These are phyloP conservation scores for Corchorus olitorius DNA, from an alignment of 345 rosid genomes.

Conservation along the genomic window DNA sequence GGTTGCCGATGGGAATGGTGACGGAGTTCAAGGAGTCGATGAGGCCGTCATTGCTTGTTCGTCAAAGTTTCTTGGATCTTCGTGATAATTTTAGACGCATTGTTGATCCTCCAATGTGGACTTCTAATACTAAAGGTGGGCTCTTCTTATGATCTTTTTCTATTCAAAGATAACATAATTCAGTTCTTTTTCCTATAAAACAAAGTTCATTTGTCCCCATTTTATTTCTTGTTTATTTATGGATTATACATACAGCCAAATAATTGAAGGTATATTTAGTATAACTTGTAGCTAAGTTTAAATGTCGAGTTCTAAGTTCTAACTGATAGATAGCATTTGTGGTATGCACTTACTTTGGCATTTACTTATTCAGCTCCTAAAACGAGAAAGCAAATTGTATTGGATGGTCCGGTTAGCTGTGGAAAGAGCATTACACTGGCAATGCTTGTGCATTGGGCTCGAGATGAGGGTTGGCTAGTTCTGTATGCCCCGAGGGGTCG, in stretches of 20 bases:
- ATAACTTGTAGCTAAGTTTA: background rate
- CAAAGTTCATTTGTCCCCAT: background rate
- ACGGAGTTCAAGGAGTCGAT: conserved; percentile 80
- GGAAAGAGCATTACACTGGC: conserved; percentile 94
- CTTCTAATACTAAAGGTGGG: conserved; percentile 54
- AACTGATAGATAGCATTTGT: background rate
- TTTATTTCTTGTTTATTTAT: background rate
- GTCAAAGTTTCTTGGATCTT: conserved; percentile 80
- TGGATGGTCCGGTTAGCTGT: conserved; percentile 92
- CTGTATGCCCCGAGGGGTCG: conserved; percentile 85
- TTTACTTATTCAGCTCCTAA: conserved; percentile 47
- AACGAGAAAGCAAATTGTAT: conserved; percentile 73
- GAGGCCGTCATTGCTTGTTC: conserved; percentile 73
- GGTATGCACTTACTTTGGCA: background rate
- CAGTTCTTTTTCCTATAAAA: background rate
- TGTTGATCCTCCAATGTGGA: conserved; percentile 73
- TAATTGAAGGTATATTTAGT: background rate
- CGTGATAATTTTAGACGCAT: conserved; percentile 89
- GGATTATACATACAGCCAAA: background rate
- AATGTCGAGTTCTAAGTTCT: background rate
- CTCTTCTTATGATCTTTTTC: conserved; percentile 10
- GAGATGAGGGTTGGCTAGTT: conserved; percentile 95
- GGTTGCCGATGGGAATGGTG: conserved; percentile 71
- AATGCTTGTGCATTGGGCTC: conserved; percentile 99
- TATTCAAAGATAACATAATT: conserved; percentile 6